Conservation (phyloP, 306 rosid species). For the Betula pendula region DNA sequence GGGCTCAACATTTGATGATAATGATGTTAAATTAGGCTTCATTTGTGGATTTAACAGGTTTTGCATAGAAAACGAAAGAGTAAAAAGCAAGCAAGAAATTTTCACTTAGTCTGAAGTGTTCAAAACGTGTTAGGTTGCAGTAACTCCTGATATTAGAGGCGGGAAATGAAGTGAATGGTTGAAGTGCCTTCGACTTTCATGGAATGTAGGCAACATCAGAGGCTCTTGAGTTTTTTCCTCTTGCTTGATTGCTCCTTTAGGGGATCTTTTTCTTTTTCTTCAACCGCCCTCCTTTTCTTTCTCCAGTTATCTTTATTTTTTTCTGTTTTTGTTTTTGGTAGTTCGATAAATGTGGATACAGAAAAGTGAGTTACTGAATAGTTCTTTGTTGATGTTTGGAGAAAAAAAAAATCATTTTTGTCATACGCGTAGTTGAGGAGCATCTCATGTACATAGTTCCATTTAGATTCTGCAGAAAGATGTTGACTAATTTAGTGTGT, state of each 20-base stretch:
- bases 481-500: background rate
- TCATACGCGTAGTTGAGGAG: background rate
- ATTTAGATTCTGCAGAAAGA: background rate
- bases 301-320: background rate
- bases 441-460: background rate
- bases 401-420: background rate
- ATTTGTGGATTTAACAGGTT: background rate
- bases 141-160: background rate
- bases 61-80: background rate
- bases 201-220: background rate
- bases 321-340: background rate
- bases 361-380: background rate
- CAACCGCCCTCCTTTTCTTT: background rate
- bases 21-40: background rate
- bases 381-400: background rate
- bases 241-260: background rate
- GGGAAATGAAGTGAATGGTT: background rate
- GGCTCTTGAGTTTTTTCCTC: background rate
- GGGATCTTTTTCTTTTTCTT: background rate
- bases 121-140: background rate
- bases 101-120: background rate
- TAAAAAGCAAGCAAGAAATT: background rate
- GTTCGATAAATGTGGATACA: background rate
- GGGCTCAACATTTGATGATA: background rate
- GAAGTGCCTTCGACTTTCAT: background rate